Evolutionary conservation across 2,329 filamentous ascomycete species (phyloP), one percentile per base, ranked within the genome.

Genomic region (Apiospora kogelbergensis): DNA sequence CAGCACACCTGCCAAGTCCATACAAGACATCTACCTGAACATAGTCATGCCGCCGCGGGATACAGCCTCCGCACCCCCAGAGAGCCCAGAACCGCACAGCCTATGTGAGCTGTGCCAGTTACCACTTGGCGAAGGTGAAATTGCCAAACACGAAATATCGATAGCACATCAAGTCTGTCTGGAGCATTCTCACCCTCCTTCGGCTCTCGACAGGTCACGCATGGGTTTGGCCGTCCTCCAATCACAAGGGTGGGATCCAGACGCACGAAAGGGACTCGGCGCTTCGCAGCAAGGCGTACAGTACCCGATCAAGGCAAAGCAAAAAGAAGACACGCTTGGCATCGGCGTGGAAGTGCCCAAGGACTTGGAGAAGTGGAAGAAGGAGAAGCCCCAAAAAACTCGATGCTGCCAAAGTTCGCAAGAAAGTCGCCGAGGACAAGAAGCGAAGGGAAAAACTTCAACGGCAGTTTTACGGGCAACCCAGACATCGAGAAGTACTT

Each of bases 401-500:
- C 70, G 91, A 91, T 78, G 91, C 91, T n/a, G 93, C 91, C 74
- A 88, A 92, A 79, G 84, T 91, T 46, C 86, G 89, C 74, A 89
- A 88, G 77, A 80, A 86, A 76, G 89, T 88, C 2, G 80, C 83
- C 57, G 87, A 90, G 71, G 89, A 91, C 69, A 90, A 84, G 80
- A 89, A 82, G 77, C 90, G 84, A 71, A 84, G 86, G 22, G 88
- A 92, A 70, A 89, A 81, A 74, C 78, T 97, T 70, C 86, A 90
- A 72, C 84, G 89, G 73, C 85, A 93, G 81, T 91, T 97, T 71
- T 95, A 93, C 79, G 86, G 86, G 88, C 24, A 90, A 88, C 72
- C 87, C 92, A n/a, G 91, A 95, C 72, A 82, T 97, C 68, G 89
- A 94, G 74, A 89, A 85, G 76, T 96, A 97, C 77, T 80, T 97